Evolutionary conservation across 2,329 filamentous ascomycete species (phyloP), one percentile per base, ranked within the genome.

Genomic region (Paraconiothyrium brasiliense): DNA sequence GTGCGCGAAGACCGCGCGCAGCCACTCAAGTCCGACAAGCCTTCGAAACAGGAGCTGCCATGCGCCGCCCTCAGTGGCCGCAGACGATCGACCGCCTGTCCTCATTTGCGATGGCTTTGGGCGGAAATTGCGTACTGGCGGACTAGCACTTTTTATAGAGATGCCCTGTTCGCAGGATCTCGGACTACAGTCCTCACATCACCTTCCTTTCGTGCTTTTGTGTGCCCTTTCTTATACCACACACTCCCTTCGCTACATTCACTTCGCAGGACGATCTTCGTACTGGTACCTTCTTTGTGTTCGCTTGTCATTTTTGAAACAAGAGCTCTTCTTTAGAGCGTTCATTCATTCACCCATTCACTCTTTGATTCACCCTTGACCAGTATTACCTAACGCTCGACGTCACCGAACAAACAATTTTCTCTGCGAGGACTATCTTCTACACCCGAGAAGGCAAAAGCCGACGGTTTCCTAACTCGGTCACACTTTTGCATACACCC

Each of bases 341-440:
- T 74, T 60, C 68, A 66, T 75, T 73, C 71, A 64, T 73, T 73
- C 63, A 64, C 71, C 72, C 62, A 64, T 60, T 62, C 37, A 55
- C 47, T 66, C 62, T 64, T 67, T 57, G 54, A 56, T 22, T n/a
- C 48, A 60, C 60, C 64, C 11, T 58, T 62, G 50, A 46, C 34
- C 27, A 56, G 49, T 34, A 30, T 48, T 54, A 41, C 41, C 22
- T 39, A 37, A 59, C 48, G 61, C 57, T 60, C 63, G 44, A 61
- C 51, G 49, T 57, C 59, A 65, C 32, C 47, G 24, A 54, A 27
- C 35, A 32, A 35, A 32, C 43, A 10, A 9, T 44, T 46, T 71
- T 72, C 76, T 77, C 73, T 70, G 72, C 63, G 72, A 76, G 74
- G 68, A 70, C 48, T 68, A 63, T 51, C 57, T 72, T 68, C 63